Conservation (phyloP, 2,329 filamentous ascomycete genomes). For the Arthrobotrys megalospora region DNA sequence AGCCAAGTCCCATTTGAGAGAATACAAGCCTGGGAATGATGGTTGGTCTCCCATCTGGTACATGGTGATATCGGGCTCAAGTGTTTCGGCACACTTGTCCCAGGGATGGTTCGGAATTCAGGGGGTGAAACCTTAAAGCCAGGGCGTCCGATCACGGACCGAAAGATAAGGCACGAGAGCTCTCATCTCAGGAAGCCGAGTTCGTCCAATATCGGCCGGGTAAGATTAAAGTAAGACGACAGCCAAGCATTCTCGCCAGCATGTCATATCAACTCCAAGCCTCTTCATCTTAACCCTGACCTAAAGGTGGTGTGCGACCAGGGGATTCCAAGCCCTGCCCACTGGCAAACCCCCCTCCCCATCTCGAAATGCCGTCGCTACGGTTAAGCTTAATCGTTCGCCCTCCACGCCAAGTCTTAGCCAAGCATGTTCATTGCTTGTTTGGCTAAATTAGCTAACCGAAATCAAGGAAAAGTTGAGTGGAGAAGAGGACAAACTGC, state of each 20-base stretch:
- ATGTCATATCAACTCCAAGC: conserved; percentile 4
- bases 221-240: background rate
- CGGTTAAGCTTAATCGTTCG: conserved; percentile 58
- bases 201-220: conserved; percentile 9
- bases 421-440: conserved; percentile 18
- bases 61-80: too few species aligned
- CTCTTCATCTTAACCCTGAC: conserved; percentile 28
- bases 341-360: conserved; percentile 22
- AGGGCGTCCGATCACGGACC: conserved; percentile 51
- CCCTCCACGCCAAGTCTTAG: background rate
- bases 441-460: conserved; percentile 60
- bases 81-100: too few species aligned
- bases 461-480: conserved; percentile 50
- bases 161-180: conserved; percentile 32
- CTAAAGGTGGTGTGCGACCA: conserved; percentile 10
- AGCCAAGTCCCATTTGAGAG: too few species aligned
- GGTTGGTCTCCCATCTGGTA: too few species aligned
- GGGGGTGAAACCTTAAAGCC: background rate
- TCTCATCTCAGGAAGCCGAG: background rate
- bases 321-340: conserved; percentile 21
- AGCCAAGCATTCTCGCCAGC: conserved; percentile 3
- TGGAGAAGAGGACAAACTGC: background rate
- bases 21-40: too few species aligned
- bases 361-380: conserved; percentile 32
- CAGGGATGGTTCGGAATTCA: too few species aligned